Base-by-base conservation (phyloP, 2,329 filamentous ascomycete genomes). In the Colletotrichum sp. region DNA sequence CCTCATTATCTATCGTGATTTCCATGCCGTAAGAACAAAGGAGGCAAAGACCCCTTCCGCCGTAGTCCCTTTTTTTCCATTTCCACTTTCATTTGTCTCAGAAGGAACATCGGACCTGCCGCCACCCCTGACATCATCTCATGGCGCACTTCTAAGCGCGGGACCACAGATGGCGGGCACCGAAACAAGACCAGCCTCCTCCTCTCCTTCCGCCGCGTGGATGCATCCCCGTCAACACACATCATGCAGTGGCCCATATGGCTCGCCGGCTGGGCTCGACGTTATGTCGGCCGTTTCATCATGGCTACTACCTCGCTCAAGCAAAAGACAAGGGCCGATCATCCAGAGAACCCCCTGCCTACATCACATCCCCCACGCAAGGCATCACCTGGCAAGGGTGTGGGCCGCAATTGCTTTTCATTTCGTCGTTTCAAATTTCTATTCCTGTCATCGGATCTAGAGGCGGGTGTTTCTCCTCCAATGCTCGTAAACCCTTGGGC, bases 1-100 rank as follows among this genome's bases (percentile, higher is more conserved):
- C n/a, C n/a, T 52, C 43, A 70, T 73, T 73, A 73, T 76, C 73
- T 76, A 32, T 28, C 24, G 58, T 32, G 64, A 65, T 69, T 21
- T 52, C 43, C 71, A 36, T 43, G n/a, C 15, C 16, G n/a, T n/a
- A 24, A 66, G 38, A 52, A 21, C 43, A 26, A 10, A 38, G 43
- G 16, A 24, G 32, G 24, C n/a, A 24, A 52, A 52, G 30, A 3
- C 12, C 6, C 43, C 43, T 52, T 21, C 43, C 10, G 43, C 43
- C n/a, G 2, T 18, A n/a, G 10, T 28, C 36, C 28, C 36, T 36
- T 52, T 36, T 52, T 18, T 58, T 65, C 32, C 24, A 58, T 36
- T 64, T 67, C 38, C 55, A 56, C 8, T 62, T 62, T 34, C 56
- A 7, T 21, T 6, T 26, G 26, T 43, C 43, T 52, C 30, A 30